A percentile compares a stretch with the other conserved stretches of the same genome.
These are phyloP conservation scores for Globisporangium splendens DNA, from an alignment of 352 stramenopile species.

Conservation along the genomic window DNA sequence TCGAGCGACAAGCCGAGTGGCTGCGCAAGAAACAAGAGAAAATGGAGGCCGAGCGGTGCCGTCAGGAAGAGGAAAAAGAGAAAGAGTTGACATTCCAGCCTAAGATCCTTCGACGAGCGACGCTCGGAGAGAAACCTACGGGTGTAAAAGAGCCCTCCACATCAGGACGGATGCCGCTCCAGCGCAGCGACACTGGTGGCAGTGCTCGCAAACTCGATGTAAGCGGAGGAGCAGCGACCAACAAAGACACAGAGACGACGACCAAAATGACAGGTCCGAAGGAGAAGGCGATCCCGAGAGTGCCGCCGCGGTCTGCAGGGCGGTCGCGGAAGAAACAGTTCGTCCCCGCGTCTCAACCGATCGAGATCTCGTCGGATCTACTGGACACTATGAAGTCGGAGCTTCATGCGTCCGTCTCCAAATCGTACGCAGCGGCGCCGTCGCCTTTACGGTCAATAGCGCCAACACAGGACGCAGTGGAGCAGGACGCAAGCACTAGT, in stretches of 20 bases:
- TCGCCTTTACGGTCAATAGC: slow-evolving; percentile 7
- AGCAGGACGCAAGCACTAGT: background rate
- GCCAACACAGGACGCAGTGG: background rate
- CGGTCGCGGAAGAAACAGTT: slow-evolving; percentile 37
- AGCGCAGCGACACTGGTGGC: slow-evolving; percentile 14
- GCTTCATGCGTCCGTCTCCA: slow-evolving; percentile 46
- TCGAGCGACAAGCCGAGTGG: slow-evolving; percentile 80
- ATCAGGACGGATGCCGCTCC: slow-evolving; percentile 1
- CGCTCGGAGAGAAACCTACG: slow-evolving; percentile 42
- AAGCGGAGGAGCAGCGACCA: background rate
- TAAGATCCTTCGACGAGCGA: slow-evolving; percentile 71
- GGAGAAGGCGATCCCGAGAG: slow-evolving; percentile 37
- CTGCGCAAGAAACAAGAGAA: slow-evolving; percentile 78
- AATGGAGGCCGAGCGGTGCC: slow-evolving; percentile 53
- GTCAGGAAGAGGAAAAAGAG: slow-evolving; percentile 66
- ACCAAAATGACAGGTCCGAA: slow-evolving; percentile 15
- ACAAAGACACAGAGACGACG: slow-evolving; percentile 5
- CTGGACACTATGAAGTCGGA: slow-evolving; percentile 69
- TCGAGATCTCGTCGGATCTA: slow-evolving; percentile 63
- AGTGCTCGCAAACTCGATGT: slow-evolving; percentile 16
- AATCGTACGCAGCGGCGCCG: background rate
- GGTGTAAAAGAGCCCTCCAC: slow-evolving; percentile 14
- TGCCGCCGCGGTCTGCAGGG: slow-evolving; percentile 16
- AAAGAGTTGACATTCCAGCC: slow-evolving; percentile 83
- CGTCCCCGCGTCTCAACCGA: slow-evolving; percentile 31